Conservation (phyloP, 2,329 filamentous ascomycete genomes). For the Talaromyces sp. region DNA sequence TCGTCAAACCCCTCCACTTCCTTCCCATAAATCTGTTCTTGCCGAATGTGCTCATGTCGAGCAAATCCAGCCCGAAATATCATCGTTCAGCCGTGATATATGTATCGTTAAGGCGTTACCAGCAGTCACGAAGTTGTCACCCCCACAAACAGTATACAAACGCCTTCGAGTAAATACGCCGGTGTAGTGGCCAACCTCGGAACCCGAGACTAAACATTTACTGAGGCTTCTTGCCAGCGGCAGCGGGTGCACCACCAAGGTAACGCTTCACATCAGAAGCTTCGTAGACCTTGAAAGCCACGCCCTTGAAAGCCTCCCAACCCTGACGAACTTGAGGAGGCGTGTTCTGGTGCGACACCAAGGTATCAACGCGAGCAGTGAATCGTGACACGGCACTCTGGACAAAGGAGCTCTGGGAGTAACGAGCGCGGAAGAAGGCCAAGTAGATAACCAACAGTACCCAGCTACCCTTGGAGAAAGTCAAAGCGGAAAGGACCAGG, state of each 20-base stretch:
- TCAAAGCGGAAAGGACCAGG: slow-evolving; percentile 69
- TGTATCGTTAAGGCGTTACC: slow-evolving; percentile 13
- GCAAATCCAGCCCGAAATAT: not conserved
- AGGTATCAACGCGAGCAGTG: slow-evolving; percentile 69
- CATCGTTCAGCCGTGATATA: slow-evolving; percentile 8
- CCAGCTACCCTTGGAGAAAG: slow-evolving; percentile 90
- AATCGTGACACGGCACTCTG: slow-evolving; percentile 71
- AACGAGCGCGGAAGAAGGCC: slow-evolving; percentile 84
- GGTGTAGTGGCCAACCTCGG: not conserved
- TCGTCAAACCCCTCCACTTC: not conserved
- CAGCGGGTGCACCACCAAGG: slow-evolving; percentile 45
- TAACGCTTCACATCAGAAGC: slow-evolving; percentile 75
- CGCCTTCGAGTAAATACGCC: not conserved
- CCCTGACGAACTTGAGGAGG: slow-evolving; percentile 71
- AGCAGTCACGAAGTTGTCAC: not conserved
- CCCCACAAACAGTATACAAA: not conserved
- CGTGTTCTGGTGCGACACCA: slow-evolving; percentile 79
- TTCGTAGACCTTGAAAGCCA: slow-evolving; percentile 68
- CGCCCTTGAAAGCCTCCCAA: slow-evolving; percentile 74
- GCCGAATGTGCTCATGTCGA: slow-evolving; percentile 1
- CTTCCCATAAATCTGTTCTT: not conserved
- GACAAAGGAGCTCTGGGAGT: slow-evolving; percentile 87
- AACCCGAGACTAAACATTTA: slow-evolving; percentile 22
- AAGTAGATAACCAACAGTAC: slow-evolving; percentile 82
- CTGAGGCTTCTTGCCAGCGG: slow-evolving; percentile 44